phyloP scores from a whole-genome alignment of 2,329 filamentous ascomycete genomes.

The Trichoderma sp. region DNA sequence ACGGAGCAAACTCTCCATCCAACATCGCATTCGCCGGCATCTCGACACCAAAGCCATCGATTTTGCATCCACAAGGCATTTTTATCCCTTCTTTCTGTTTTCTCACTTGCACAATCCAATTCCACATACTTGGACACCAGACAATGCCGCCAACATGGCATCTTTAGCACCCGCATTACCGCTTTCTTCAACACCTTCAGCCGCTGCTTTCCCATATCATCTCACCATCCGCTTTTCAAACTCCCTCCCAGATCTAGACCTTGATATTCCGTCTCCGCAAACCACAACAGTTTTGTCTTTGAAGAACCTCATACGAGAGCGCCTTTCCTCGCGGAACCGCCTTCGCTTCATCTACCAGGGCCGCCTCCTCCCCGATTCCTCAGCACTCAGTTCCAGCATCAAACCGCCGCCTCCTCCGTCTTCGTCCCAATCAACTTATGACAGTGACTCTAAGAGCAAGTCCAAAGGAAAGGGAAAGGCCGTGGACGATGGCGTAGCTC shows the following conservation, averaged over 20 bases:
- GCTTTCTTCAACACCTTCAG: conserved; percentile 13
- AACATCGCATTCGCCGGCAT: background rate
- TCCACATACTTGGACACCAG: background rate
- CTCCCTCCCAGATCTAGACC: conserved; percentile 75
- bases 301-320: conserved; percentile 75
- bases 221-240: conserved; percentile 89
- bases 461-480: conserved; percentile 53
- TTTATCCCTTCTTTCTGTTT: too few relatives aligned
- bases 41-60: background rate
- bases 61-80: background rate
- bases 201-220: conserved; percentile 51
- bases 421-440: conserved; percentile 34
- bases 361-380: conserved; percentile 74
- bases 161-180: conserved; percentile 6
- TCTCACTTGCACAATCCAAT: background rate
- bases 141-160: conserved; percentile 30
- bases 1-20: background rate
- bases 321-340: conserved; percentile 66
- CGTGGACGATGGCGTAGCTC: conserved; percentile 39
- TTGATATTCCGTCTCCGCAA: conserved; percentile 67
- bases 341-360: conserved; percentile 89
- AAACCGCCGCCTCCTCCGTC: conserved; percentile 59
- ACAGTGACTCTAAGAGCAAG: conserved; percentile 31
- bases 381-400: conserved; percentile 65
- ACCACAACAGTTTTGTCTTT: conserved; percentile 72